A percentile compares a stretch with the other conserved stretches of the same genome.
These are phyloP conservation scores for Tuber umbilicatum DNA, from an alignment of 495 filamentous ascomycete species.

Conservation along the genomic window DNA sequence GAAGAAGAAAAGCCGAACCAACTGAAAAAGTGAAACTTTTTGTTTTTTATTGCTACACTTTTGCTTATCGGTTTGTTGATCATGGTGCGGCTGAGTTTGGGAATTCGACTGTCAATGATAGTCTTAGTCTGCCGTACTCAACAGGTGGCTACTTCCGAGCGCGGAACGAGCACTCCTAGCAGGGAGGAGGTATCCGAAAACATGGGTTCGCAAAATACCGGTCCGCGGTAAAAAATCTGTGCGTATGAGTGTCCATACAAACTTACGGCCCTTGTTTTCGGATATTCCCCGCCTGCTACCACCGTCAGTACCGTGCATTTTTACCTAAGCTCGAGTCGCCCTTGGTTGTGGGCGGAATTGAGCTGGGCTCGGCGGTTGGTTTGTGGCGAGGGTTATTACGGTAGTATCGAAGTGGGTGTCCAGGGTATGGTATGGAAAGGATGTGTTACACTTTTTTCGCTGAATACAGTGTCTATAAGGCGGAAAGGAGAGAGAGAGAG, in stretches of 20 bases:
- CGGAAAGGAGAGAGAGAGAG: background rate
- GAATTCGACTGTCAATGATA: background rate
- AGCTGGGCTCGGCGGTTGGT: background rate
- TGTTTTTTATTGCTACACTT: background rate
- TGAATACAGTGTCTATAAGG: background rate
- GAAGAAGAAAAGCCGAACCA: background rate
- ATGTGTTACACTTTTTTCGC: background rate
- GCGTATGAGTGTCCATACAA: background rate
- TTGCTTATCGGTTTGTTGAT: constrained; percentile 1
- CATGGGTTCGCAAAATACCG: background rate
- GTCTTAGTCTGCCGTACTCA: background rate
- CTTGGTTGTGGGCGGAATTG: background rate
- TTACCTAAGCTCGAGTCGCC: background rate
- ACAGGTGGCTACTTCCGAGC: background rate
- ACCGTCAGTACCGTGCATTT: background rate
- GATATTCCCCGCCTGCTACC: background rate
- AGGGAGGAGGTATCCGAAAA: background rate
- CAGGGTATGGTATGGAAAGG: background rate
- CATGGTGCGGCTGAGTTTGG: background rate
- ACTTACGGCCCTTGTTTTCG: background rate
- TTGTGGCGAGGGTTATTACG: background rate
- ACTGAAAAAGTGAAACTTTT: background rate
- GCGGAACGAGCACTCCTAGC: background rate
- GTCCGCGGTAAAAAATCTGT: background rate
- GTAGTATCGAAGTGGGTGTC: background rate